These are phyloP conservation scores for Fraxinus americana DNA, from an alignment of 257 asterid genomes.

Conservation along the genomic window DNA sequence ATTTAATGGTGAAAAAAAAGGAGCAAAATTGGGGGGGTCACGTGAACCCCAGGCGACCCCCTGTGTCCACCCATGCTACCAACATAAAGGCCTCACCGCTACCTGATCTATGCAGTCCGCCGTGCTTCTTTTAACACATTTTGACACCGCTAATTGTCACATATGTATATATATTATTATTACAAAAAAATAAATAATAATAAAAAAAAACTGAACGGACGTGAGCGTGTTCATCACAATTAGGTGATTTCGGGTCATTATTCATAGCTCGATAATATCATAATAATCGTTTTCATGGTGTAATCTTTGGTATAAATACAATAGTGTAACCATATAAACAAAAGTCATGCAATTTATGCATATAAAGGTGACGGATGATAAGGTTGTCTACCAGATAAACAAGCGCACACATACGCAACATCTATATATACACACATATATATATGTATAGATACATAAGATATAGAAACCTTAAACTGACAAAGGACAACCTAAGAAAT, in stretches of 20 bases:
- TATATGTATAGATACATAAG: constrained; percentile 3
- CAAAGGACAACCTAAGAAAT: constrained; percentile 26
- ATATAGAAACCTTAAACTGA: constrained; percentile 34
- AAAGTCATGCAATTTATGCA: constrained; percentile 34
- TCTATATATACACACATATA: background rate
- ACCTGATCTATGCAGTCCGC: too few relatives aligned
- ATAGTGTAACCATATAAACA: background rate
- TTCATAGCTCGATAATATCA: background rate
- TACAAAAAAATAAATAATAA: background rate
- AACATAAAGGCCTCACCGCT: too few relatives aligned
- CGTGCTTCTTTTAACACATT: too few relatives aligned
- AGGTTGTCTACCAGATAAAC: constrained; percentile 15
- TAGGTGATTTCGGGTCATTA: background rate
- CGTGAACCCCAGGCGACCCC: too few relatives aligned
- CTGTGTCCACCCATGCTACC: too few relatives aligned
- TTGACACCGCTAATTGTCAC: too few relatives aligned
- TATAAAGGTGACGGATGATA: constrained; percentile 23
- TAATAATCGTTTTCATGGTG: background rate
- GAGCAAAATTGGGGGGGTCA: too few relatives aligned
- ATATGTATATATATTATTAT: background rate
- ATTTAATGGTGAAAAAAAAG: too few relatives aligned
- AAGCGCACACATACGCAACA: constrained; percentile 13
- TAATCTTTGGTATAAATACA: background rate
- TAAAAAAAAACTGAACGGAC: background rate
- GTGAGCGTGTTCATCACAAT: background rate